Evolutionary conservation across 192 early-diverging fungal species (phyloP), one percentile per base, ranked within the genome.

Genomic region (Paraglomus brasilianum): DNA sequence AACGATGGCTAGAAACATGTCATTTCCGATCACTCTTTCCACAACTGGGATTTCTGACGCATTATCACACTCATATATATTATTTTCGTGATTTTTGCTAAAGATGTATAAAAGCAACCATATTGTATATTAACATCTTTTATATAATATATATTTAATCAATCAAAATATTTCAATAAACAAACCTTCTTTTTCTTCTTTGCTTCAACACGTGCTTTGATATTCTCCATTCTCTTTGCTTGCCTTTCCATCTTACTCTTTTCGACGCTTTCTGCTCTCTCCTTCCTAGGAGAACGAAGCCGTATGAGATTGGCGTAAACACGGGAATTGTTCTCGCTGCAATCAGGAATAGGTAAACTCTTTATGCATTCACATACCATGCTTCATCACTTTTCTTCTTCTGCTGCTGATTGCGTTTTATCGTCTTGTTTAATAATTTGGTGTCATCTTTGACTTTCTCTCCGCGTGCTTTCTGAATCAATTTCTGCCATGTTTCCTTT

Each of bases 381-480:
- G 90, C 88, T 56, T 87, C 80, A 24, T 84, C 72, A 68, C 91
- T 93, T 89, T 93, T 96, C 74, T 75, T 78, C 87, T 98, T 98
- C 59, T 79, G 70, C 70, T 91, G 82, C 65, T 92, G 87, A 66
- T 89, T 83, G 50, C 91, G 87, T 76, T 94, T 95, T 47, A 98
- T 85, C 0, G 91, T 91, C 79, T 95, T 95, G 78, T 96, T 94
- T 42, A 98, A 82, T 45, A 96, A 77, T 74, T 88, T 92, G 61
- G 87, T 73, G 51, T 98, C 91, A 74, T 98, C 96, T 79, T 94
- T 93, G 64, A 96, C 84, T 79, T 94, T 95, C 73, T 94, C 90
- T 69, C 96, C 96, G 68, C 84, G 80, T 3, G 95, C 94, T 75
- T 88, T 81, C 58, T 86, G 83, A 57, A 91, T 53, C 5, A 89